phyloP scores from a whole-genome alignment of 2,329 filamentous ascomycete genomes.

The Hirsutella rhossiliensis region DNA sequence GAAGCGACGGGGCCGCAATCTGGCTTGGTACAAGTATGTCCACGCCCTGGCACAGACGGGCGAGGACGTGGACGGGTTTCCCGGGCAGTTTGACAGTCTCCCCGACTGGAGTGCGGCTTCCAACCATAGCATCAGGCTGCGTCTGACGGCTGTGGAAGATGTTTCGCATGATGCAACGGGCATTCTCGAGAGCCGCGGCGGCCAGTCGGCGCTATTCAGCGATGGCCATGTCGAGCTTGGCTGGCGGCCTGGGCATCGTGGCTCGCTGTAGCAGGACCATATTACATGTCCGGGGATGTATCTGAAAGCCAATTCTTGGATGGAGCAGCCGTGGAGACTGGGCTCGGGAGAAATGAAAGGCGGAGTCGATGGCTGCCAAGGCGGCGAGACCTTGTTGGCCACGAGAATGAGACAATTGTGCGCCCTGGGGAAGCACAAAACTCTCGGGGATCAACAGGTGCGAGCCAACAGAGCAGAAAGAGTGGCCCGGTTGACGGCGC shows the following conservation, averaged over 20 bases:
- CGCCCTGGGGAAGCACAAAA: no score
- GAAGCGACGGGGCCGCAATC: neutral
- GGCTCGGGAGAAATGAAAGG: no score
- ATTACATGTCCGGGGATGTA: no score
- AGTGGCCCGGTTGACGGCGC: no score
- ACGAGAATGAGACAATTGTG: no score
- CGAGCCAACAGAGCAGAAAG: no score
- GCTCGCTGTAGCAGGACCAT: no score
- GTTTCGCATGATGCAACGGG: neutral
- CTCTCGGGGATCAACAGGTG: no score
- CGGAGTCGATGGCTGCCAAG: no score
- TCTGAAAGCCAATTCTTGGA: no score
- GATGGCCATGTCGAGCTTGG: neutral
- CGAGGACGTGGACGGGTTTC: neutral
- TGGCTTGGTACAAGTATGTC: neutral
- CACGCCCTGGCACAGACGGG: neutral
- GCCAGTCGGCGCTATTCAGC: neutral
- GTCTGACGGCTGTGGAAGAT: neutral
- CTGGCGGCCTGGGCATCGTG: neutral
- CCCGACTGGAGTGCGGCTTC: neutral
- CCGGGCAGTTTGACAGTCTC: neutral
- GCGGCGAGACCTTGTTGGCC: no score
- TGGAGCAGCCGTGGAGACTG: no score
- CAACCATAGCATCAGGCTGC: neutral
- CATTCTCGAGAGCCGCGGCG: neutral